phyloP scores from a whole-genome alignment of 179 eudicot species.

The Vitellaria paradoxa region DNA sequence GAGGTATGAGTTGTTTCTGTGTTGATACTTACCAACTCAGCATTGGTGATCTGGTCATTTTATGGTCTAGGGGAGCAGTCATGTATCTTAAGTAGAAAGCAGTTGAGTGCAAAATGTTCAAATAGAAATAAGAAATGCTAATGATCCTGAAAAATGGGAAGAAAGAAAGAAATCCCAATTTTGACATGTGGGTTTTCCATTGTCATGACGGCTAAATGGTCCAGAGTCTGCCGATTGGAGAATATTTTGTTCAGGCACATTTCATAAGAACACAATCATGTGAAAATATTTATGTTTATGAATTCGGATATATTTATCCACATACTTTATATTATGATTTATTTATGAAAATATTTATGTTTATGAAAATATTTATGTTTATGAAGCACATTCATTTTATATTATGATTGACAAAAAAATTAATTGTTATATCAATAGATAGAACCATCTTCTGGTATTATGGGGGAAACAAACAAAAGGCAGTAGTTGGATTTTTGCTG shows the following conservation, averaged over 20 bases:
- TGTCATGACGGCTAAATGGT: background rate
- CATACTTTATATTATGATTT: background rate
- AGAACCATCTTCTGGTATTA: no score
- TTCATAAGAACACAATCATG: background rate
- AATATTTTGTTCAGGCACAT: background rate
- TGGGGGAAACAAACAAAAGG: no score
- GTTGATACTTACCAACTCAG: background rate
- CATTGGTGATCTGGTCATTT: constrained; percentile 1
- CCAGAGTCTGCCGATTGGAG: background rate
- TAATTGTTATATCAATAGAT: no score
- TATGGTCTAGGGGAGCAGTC: background rate
- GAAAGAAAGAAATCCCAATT: background rate
- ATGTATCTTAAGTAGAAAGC: background rate
- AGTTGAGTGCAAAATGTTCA: background rate
- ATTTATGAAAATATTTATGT: no score
- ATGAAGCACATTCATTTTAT: no score
- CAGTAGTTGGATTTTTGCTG: no score
- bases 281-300: background rate
- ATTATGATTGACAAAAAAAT: no score
- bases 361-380: no score
- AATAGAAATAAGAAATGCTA: background rate
- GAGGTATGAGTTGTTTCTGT: constrained; percentile 38
- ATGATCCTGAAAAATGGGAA: background rate
- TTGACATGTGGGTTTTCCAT: no score
- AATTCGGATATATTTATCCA: background rate